Conservation (phyloP, 495 filamentous ascomycete genomes). For the Aspergillus asperescens region DNA sequence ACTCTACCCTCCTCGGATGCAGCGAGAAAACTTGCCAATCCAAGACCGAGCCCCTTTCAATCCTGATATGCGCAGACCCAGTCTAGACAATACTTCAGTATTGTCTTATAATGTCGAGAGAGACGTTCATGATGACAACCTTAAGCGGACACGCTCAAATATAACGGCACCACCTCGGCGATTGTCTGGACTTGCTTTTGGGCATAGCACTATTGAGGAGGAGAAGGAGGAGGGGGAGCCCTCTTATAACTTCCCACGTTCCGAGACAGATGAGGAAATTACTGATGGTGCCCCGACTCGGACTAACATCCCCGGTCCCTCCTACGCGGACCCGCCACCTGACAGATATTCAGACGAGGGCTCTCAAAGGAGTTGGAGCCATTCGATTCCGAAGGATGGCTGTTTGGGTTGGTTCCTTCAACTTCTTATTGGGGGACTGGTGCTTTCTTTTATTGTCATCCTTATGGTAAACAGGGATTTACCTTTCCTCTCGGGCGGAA, state of each 20-base stretch:
- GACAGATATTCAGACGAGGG: no score
- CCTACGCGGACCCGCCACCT: no score
- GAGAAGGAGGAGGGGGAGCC: conserved; percentile 32
- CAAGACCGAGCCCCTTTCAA: not conserved
- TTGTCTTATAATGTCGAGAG: conserved; percentile 40
- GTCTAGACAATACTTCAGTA: conserved; percentile 26
- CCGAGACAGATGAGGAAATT: not conserved
- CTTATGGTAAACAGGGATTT: no score
- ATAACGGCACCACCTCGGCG: conserved; percentile 41
- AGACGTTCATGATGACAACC: conserved; percentile 37
- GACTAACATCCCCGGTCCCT: conserved; percentile 24
- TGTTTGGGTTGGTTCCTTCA: conserved; percentile 3
- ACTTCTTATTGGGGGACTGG: not conserved
- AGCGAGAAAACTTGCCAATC: not conserved
- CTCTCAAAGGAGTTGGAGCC: no score
- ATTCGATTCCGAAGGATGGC: not conserved
- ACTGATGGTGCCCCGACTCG: conserved; percentile 16
- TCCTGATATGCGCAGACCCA: not conserved
- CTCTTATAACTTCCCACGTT: not conserved
- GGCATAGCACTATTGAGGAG: conserved; percentile 29
- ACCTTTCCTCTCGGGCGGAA: not conserved
- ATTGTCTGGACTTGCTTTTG: conserved; percentile 33
- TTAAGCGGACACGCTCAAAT: conserved; percentile 33
- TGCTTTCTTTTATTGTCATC: no score
- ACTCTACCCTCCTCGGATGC: conserved; percentile 24